A percentile compares a stretch with the other conserved stretches of the same genome.
Conservation (phyloP, 352 stramenopile species). For the Phytophthora megakarya region DNA sequence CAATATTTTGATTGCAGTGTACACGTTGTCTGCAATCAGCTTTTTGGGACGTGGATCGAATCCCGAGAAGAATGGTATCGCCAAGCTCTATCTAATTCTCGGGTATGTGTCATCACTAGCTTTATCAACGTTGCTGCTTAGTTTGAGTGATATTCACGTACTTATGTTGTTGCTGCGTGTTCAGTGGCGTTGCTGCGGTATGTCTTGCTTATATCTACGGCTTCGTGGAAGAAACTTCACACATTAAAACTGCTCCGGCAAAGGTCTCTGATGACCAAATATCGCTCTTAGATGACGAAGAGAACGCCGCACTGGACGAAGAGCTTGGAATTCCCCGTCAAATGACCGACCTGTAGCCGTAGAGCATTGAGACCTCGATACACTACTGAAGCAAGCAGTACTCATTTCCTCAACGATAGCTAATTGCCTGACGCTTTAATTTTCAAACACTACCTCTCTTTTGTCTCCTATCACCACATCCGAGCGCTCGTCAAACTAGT, state of each 20-base stretch:
- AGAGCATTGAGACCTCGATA: too few relatives aligned
- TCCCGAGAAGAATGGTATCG: conserved; percentile 84
- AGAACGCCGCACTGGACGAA: conserved; percentile 33
- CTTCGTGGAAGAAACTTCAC: conserved; percentile 68
- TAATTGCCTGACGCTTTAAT: too few relatives aligned
- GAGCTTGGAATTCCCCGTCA: conserved; percentile 38
- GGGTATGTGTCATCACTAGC: conserved; percentile 26
- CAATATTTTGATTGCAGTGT: conserved; percentile 83
- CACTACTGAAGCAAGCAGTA: neutral
- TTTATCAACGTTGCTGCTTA: neutral
- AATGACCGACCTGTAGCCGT: conserved; percentile 52
- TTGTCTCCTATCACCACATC: conserved; percentile 1
- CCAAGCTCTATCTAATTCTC: conserved; percentile 86
- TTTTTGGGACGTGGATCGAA: conserved; percentile 64
- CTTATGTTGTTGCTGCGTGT: conserved; percentile 4
- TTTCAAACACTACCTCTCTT: too few relatives aligned
- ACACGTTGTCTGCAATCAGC: conserved; percentile 79
- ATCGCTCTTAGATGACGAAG: conserved; percentile 42
- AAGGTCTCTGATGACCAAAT: conserved; percentile 46
- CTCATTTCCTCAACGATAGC: neutral
- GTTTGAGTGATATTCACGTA: neutral
- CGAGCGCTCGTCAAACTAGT: neutral
- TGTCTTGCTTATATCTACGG: conserved; percentile 55
- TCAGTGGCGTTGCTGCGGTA: conserved; percentile 44
- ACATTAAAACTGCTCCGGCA: conserved; percentile 40